A percentile compares a stretch with the other conserved stretches of the same genome.
Conservation (phyloP, 352 stramenopile genomes). For the Hyaloperonospora brassicae region DNA sequence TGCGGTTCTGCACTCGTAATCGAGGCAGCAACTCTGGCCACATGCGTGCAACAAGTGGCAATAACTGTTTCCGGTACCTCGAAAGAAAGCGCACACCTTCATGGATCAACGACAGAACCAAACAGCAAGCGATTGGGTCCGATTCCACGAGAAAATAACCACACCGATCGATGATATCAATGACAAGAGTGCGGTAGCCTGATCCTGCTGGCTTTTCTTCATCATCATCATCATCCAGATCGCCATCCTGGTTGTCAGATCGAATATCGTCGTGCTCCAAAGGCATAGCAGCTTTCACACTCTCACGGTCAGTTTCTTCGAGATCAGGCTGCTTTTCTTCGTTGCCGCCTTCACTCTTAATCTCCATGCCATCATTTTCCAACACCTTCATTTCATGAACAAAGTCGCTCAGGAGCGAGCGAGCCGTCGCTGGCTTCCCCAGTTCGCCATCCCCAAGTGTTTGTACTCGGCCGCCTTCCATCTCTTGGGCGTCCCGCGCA, state of each 20-base stretch:
- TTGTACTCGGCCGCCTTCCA: constrained; percentile 3
- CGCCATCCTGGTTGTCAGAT: constrained; percentile 18
- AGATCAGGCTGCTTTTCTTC: constrained; percentile 2
- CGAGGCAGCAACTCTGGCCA: constrained; percentile 66
- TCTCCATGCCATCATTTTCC: constrained; percentile 24
- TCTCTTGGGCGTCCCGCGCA: constrained; percentile 15
- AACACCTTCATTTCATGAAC: constrained; percentile 61
- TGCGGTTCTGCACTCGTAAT: constrained; percentile 43
- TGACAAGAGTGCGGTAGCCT: constrained; percentile 42
- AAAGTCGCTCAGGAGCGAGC: constrained; percentile 37
- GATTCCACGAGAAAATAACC: constrained; percentile 66
- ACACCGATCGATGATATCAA: constrained; percentile 72
- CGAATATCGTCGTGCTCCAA: constrained; percentile 47
- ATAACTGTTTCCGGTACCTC: constrained; percentile 37
- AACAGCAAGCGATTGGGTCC: constrained; percentile 62
- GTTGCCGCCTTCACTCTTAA: too few species aligned
- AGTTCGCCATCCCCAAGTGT: neutral
- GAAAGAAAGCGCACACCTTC: constrained; percentile 50
- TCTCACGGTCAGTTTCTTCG: constrained; percentile 1
- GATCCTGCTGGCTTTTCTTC: constrained; percentile 5
- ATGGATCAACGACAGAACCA: constrained; percentile 63
- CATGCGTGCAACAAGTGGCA: constrained; percentile 66
- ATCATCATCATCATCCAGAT: constrained; percentile 18
- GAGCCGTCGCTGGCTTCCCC: constrained; percentile 6
- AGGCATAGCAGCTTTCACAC: constrained; percentile 60